Percentiles rank a stretch among this genome's conserved stretches.
phyloP scores from a whole-genome alignment of 345 rosid species.

The Pistacia integerrima region DNA sequence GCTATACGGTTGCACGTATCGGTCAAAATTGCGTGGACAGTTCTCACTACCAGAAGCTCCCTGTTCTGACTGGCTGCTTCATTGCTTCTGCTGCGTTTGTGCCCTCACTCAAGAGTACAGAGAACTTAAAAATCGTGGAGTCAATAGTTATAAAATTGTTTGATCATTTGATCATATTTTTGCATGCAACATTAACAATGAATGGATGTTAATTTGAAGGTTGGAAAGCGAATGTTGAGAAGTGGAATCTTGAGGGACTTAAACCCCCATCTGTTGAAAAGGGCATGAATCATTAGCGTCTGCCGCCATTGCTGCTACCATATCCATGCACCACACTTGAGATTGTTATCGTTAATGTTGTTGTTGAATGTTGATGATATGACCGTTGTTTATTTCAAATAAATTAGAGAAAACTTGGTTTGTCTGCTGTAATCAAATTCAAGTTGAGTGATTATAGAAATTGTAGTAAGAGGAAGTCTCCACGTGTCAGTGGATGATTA shows the following conservation, averaged over 20 bases:
- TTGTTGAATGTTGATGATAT: no score
- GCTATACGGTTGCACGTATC: conserved; percentile 40
- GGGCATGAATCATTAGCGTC: conserved; percentile 32
- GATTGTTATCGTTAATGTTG: no score
- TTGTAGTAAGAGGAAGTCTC: no score
- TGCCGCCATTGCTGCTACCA: not conserved
- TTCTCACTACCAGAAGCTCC: conserved; percentile 56
- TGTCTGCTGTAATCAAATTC: no score
- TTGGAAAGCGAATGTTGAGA: conserved; percentile 55
- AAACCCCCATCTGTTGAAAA: conserved; percentile 48
- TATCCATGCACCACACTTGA: no score
- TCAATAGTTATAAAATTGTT: conserved; percentile 11
- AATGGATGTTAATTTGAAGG: conserved; percentile 33
- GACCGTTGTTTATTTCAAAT: no score
- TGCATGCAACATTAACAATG: not conserved
- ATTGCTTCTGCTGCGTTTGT: conserved; percentile 48
- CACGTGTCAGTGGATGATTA: not conserved
- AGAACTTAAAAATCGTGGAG: conserved; percentile 51
- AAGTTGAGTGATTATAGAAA: no score
- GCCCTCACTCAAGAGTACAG: conserved; percentile 61
- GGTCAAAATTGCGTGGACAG: conserved; percentile 41
- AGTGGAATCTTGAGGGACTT: conserved; percentile 51
- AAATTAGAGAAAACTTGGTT: no score
- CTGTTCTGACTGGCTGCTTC: conserved; percentile 46
- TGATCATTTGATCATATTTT: no score